Conservation (phyloP, 2,329 filamentous ascomycete species). For the Paramyrothecium sp. region DNA sequence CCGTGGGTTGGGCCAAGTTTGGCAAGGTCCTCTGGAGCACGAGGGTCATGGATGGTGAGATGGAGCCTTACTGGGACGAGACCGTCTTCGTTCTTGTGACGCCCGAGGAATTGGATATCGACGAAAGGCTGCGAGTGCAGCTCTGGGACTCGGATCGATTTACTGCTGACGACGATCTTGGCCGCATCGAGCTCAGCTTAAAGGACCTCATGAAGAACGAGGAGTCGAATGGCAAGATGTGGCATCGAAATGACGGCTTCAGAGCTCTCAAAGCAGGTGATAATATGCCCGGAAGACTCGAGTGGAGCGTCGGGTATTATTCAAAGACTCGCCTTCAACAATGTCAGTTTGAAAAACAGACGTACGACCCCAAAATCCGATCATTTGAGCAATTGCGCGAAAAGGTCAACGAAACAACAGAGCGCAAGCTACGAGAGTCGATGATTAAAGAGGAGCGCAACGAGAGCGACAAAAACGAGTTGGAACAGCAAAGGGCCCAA, state of each 20-base stretch:
- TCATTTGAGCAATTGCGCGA: slow-evolving; percentile 57
- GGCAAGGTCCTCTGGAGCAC: slow-evolving; percentile 62
- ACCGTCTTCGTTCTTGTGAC: slow-evolving; percentile 68
- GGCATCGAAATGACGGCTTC: slow-evolving; percentile 64
- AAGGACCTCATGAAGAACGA: slow-evolving; percentile 61
- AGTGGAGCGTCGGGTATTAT: slow-evolving; percentile 72
- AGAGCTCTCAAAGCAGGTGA: slow-evolving; percentile 63
- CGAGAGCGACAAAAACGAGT: slow-evolving; percentile 57
- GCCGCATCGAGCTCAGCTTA: slow-evolving; percentile 68
- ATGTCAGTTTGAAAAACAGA: slow-evolving; percentile 61
- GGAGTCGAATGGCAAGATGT: slow-evolving; percentile 60
- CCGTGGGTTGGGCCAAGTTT: slow-evolving; percentile 76
- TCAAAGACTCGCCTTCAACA: slow-evolving; percentile 63
- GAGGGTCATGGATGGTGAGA: slow-evolving; percentile 62
- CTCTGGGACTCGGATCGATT: slow-evolving; percentile 75
- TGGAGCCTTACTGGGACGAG: slow-evolving; percentile 71
- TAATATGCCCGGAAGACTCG: slow-evolving; percentile 65
- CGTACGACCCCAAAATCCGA: slow-evolving; percentile 54
- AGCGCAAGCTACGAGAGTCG: slow-evolving; percentile 66
- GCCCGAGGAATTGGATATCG: slow-evolving; percentile 68
- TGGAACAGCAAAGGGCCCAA: slow-evolving; percentile 66
- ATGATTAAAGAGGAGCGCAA: slow-evolving; percentile 39
- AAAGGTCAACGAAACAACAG: slow-evolving; percentile 51
- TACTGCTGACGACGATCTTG: slow-evolving; percentile 72
- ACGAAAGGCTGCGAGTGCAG: slow-evolving; percentile 67